Base-by-base conservation (phyloP, 78 protist species). In the Anaeramoeba flamelloides region DNA sequence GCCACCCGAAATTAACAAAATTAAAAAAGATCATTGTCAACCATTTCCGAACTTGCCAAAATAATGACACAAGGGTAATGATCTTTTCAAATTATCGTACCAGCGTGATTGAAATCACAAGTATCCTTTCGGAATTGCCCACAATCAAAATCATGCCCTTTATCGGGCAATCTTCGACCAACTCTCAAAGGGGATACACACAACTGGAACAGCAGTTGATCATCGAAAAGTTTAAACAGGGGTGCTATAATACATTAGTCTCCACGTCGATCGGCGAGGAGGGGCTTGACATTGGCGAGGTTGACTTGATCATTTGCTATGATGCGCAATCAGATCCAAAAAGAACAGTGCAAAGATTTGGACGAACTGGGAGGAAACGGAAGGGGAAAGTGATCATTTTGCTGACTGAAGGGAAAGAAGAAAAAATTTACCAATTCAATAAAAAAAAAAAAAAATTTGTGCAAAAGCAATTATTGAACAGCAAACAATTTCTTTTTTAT, bases 261-360 rank as follows among this genome's bases (percentile, higher is more conserved):
- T 41, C 95, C 8, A 96, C 99, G 4, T 84, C 84, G 76, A 88
- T 95, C 34, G 98, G 97, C 39, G 97, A 94, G 40, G 97, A 94
- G 76, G 92, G 92, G 3, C 81, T 90, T 3, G 92, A 90, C 79
- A 84, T 90, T 8, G 79, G 85, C 30, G 82, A 39, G 74, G n/a
- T n/a, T n/a, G 97, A 95, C 76, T 83, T 94, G 12, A 91, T 93
- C 2, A 86, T 95, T 3, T 85, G 87, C 77, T 95, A 77, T 80
- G 98, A 95, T 41, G 40, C 82, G 1, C 77, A 39, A 17, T 37
- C 40, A 36, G 89, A 96, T 0, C 39, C 89, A n/a, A 78, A 81
- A 0, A 86, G 96, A n/a, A 38, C 40, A 22, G 84, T 90, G 3
- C 98, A 95, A 87, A 84, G 98, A 3, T 79, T 87, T 82, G 98